phyloP scores from a whole-genome alignment of 2,329 filamentous ascomycete genomes.

The Stemphylium lycopersici region DNA sequence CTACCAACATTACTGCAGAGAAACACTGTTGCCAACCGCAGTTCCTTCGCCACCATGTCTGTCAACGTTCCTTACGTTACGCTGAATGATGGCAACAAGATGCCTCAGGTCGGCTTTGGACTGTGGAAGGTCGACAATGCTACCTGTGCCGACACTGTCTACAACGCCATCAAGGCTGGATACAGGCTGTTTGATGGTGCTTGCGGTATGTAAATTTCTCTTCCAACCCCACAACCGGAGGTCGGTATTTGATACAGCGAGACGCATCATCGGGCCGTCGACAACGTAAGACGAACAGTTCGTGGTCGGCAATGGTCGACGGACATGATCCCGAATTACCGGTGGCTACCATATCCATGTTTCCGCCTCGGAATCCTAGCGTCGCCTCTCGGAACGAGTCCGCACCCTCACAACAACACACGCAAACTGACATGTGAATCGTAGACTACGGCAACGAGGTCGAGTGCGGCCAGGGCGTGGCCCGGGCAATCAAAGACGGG shows the following conservation, averaged over 20 bases:
- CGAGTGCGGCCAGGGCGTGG: conserved; percentile 45
- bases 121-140: conserved; percentile 45
- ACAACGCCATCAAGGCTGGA: conserved; percentile 47
- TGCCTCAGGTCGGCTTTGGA: conserved; percentile 45
- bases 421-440: conserved; percentile 1
- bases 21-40: conserved; percentile 14
- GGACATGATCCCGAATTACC: conserved; percentile 24
- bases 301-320: background rate
- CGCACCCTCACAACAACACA: background rate
- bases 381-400: conserved; percentile 13
- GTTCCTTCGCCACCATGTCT: conserved; percentile 33
- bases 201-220: conserved; percentile 37
- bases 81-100: conserved; percentile 46
- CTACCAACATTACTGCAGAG: background rate
- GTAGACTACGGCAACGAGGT: conserved; percentile 49
- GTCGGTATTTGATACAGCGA: too few relatives aligned
- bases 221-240: too few relatives aligned
- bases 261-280: too few relatives aligned
- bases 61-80: conserved; percentile 36
- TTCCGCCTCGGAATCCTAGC: conserved; percentile 19
- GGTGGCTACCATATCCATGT: conserved; percentile 26
- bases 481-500: conserved; percentile 48
- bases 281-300: too few relatives aligned
- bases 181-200: conserved; percentile 48
- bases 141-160: conserved; percentile 41